A percentile compares a stretch with the other conserved stretches of the same genome.
phyloP scores from a whole-genome alignment of 345 rosid species.

The Corchorus olitorius region DNA sequence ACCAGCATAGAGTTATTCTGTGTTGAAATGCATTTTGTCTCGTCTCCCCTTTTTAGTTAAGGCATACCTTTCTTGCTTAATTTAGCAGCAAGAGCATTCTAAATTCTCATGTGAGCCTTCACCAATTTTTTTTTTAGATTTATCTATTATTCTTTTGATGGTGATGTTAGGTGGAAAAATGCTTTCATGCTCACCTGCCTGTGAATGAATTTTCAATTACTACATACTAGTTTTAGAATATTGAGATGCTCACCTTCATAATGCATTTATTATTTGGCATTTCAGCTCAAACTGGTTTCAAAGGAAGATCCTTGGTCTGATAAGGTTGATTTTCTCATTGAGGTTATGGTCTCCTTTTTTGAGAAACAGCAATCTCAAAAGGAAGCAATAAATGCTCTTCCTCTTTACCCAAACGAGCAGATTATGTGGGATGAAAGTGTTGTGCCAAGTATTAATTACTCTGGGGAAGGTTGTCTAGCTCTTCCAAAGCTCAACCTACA shows the following conservation, averaged over 20 bases:
- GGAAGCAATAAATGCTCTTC: constrained; percentile 98
- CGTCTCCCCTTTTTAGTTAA: background rate
- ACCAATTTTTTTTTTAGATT: background rate
- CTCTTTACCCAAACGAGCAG: constrained; percentile 97
- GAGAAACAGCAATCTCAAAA: constrained; percentile 94
- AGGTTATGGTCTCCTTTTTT: constrained; percentile 92
- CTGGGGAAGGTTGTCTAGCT: constrained; percentile 99
- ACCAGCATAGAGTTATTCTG: background rate
- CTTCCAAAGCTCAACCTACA: constrained; percentile 98
- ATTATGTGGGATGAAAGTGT: constrained; percentile 99
- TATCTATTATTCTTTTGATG: background rate
- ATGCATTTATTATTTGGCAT: constrained; percentile 13
- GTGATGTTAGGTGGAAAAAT: background rate
- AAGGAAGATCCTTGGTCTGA: constrained; percentile 85
- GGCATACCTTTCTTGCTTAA: background rate
- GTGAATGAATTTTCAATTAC: background rate
- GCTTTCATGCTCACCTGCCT: background rate
- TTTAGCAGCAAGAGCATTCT: background rate
- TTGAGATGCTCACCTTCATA: constrained; percentile 4
- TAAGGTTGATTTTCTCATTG: constrained; percentile 82
- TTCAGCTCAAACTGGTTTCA: constrained; percentile 89
- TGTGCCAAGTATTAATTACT: constrained; percentile 97
- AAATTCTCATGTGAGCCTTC: background rate
- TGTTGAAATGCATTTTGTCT: no score
- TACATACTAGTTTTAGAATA: background rate